Base-by-base conservation (phyloP, 805 yeast genomes). In the Scheffersomyces ergatensis region DNA sequence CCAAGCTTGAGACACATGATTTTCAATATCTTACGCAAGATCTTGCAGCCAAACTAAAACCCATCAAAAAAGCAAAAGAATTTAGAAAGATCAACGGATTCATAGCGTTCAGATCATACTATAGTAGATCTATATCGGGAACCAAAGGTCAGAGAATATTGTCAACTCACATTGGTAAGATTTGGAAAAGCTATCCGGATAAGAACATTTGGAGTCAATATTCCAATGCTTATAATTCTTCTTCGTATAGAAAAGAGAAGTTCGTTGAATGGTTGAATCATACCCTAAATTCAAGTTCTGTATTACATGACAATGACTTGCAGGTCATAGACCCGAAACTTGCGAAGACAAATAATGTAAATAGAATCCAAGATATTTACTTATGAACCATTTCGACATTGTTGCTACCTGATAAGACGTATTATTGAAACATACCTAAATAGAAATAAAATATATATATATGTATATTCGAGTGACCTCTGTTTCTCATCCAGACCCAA, bases 391-490 rank as follows among this genome's bases (percentile, higher is more conserved):
- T 9, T 13, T 24, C 13, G 27, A 13, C 9, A 13, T 24, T 9
- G 48, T 30, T 11, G 40, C 50, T 5, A 48, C 38, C 41, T 58
- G 53, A 34, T 58, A 60, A 3, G 62, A 57, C 31, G 63, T 44
- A 33, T 58, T 61, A 11, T 41, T 47, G 40, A 70, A 72, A 26
- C 62, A 57, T 23, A 76, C 73, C 54, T 82, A 84, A 3, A 66
- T 63, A 0, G 97, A 97, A 43, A 95, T 76, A 21, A 45, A 53
- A 21, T 7, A 21, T 21, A 21, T 21, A 21, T 7, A 21, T 7
- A 21, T 92, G 6, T 21, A 21, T 6, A 21, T 21, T 7, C 6
- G 24, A 9, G 24, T 9, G 9, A 9, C 9, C 24, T 21, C 24
- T 21, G 24, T n/a, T n/a, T n/a, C 24, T 21, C 9, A 21, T 21